These are phyloP conservation scores for Cercospora citrullina DNA, from an alignment of 2,329 filamentous ascomycete genomes.

Conservation along the genomic window DNA sequence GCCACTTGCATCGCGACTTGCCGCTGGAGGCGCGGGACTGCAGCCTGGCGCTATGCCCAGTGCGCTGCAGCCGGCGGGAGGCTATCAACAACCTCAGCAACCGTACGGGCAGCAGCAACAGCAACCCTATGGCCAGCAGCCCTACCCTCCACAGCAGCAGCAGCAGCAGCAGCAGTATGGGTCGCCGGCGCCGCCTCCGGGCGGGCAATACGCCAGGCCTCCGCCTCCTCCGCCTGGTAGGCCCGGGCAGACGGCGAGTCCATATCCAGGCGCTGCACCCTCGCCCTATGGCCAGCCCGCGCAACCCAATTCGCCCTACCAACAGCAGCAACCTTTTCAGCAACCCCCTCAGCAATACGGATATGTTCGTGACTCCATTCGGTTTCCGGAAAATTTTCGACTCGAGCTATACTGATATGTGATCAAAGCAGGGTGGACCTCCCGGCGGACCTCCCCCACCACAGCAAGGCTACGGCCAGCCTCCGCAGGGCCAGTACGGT, in stretches of 20 bases:
- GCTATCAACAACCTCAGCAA: slow-evolving; percentile 27
- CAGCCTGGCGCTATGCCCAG: slow-evolving; percentile 42
- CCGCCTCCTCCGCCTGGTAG: slow-evolving; percentile 37
- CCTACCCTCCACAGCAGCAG: neutral
- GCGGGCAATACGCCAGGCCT: slow-evolving; percentile 43
- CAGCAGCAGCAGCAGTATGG: slow-evolving; percentile 34
- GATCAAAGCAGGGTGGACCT: slow-evolving; percentile 25
- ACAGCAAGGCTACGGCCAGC: slow-evolving; percentile 24
- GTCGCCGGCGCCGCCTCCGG: slow-evolving; percentile 34
- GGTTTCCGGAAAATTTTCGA: neutral
- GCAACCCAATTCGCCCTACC: slow-evolving; percentile 27
- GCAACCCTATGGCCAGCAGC: slow-evolving; percentile 22
- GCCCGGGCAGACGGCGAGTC: slow-evolving; percentile 25
- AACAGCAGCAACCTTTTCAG: slow-evolving; percentile 33
- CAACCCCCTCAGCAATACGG: slow-evolving; percentile 32
- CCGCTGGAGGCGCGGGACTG: slow-evolving; percentile 28
- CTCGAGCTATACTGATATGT: slow-evolving; percentile 22
- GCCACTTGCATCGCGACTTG: slow-evolving; percentile 35
- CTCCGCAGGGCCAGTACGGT: slow-evolving; percentile 31
- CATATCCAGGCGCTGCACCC: slow-evolving; percentile 32
- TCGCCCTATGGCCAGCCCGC: slow-evolving; percentile 28
- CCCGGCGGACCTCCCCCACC: slow-evolving; percentile 27
- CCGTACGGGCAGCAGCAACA: slow-evolving; percentile 17
- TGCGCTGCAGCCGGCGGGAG: slow-evolving; percentile 43
- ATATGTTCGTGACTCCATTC: slow-evolving; percentile 34